Evolutionary conservation across 78 protist species (phyloP), one percentile per base, ranked within the genome.

Genomic region (Pelomyxa schiedti): DNA sequence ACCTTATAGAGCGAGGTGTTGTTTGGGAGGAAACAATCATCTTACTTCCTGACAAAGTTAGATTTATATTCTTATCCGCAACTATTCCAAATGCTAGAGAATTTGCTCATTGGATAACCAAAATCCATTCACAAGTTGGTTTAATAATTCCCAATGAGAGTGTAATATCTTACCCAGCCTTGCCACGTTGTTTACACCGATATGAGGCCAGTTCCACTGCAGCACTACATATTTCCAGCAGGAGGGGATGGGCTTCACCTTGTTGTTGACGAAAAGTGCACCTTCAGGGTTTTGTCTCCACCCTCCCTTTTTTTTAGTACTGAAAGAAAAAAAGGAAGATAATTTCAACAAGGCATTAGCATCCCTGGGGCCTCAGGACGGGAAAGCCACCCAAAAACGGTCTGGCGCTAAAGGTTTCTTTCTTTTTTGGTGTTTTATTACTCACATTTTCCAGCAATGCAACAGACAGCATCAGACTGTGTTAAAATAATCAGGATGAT

Each of bases 11-110:
- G 73, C 90, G 98, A 32, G 98, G 98, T 37, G 96, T 94, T 5
- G 98, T 95, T 16, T 95, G 98, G 98, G 98, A 95, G 47, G 98
- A 95, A 77, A 78, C 72, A 1, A 88, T 95, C 70, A 94, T 94
- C 43, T 28, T 95, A 64, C 71, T 95, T 29, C 97, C 98, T 0
- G 81, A 32, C 4, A 42, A 82, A 26, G 81, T 93, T 8, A 79
- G 74, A 32, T 39, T 90, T 53, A 82, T 95, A 29, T 5, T 95
- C 32, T 89, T 95, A 9, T 80, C 92, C 0, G 98, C 98, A 8
- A 95, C 98, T 16, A 82, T 95, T n/a, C 93, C 98, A 16, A 93
- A 95, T 71, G 80, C 95, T 2, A 1, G 38, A 8, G 96, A 91
- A 39, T 93, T 95, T 70, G 98, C 98, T 5, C 90, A 81, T 8